Base-by-base conservation (phyloP, 495 filamentous ascomycete genomes). In the Stereocaulon alpinum region DNA sequence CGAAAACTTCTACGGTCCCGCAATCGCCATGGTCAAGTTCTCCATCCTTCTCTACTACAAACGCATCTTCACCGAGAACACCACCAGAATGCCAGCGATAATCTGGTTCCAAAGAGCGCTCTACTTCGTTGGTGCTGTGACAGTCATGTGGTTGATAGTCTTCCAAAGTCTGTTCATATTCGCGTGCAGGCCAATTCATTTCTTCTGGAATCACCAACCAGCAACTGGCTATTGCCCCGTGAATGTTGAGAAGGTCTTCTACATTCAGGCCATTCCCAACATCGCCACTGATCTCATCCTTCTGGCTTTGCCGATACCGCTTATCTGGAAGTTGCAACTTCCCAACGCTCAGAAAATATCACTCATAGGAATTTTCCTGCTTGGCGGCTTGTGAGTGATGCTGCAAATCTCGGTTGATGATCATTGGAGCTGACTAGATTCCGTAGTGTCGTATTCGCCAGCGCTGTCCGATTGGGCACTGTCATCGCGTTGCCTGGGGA, bases 21-120 rank as follows among this genome's bases (percentile, higher is more conserved):
- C 48, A 15, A 53, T 59, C n/a, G 47, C 57, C 18, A 43, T 18
- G 0, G 41, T 45, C 14, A 59, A 59, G 43, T 44, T 53, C 48
- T 59, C 57, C 11, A 45, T 59, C 20, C 48, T 59, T 17, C 22
- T 53, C 17, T 59, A 53, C 40, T 59, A 59, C 14, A 18, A 11
- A 6, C 37, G 57, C 10, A 42, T 53, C 22, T 59, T 59, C 47
- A 32, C 57, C 10, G 18, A 40, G 11, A 40, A 47, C 15, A 57
- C 27, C 6, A 40, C 54, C 15, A 56, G 41, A 24, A 43, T 56
- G 54, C 40, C 22, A 32, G n/a, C 24, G 9, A 34, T n/a, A 17
- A 47, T 56, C 12, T 47, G 55, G 55, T 58, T 58, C 7, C 43
- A 14, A 20, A 24, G 30, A 17, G 29, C 30, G 2, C 55, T 58